Evolutionary conservation across 1,284 basidiomycete species (phyloP).

Genomic region (Rhodotorula mucilaginosa): DNA sequence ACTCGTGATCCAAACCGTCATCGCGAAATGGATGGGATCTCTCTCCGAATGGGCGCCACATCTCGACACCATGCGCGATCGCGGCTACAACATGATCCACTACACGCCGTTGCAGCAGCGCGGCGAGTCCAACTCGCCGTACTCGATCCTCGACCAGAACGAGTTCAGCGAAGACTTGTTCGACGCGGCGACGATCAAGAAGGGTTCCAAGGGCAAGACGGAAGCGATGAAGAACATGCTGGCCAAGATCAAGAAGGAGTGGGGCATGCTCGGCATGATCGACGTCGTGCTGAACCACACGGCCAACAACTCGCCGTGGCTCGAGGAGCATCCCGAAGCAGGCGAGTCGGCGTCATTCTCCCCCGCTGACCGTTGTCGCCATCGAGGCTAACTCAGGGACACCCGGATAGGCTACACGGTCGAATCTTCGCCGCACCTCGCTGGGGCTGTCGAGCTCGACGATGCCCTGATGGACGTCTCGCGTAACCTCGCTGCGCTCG

Average conservation of each 20-base stretch:
- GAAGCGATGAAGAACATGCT: slow-evolving; percentile 60
- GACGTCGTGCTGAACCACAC: slow-evolving; percentile 96
- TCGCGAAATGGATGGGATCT: slow-evolving; percentile 96
- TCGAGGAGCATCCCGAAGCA: slow-evolving; percentile 89
- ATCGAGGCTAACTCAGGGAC: neutral
- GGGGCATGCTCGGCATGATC: slow-evolving; percentile 79
- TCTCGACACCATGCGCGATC: slow-evolving; percentile 73
- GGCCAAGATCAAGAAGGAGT: slow-evolving; percentile 70
- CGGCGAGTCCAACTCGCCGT: slow-evolving; percentile 82
- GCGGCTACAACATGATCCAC: slow-evolving; percentile 86
- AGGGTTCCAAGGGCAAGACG: slow-evolving; percentile 48
- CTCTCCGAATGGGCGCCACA: slow-evolving; percentile 70
- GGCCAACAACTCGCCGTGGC: slow-evolving; percentile 85
- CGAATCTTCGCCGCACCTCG: slow-evolving; percentile 80
- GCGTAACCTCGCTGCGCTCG: slow-evolving; percentile 58
- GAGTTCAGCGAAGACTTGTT: slow-evolving; percentile 75
- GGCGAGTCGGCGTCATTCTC: slow-evolving; percentile 55
- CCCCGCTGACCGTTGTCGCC: neutral
- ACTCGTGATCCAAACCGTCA: slow-evolving; percentile 77
- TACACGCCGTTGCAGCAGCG: slow-evolving; percentile 89
- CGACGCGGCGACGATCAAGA: slow-evolving; percentile 45
- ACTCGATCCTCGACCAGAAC: slow-evolving; percentile 83
- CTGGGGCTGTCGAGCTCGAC: slow-evolving; percentile 83
- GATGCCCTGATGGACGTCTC: slow-evolving; percentile 78
- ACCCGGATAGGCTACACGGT: slow-evolving; percentile 71